Percentiles rank a stretch among this genome's conserved stretches.
phyloP scores from a whole-genome alignment of 306 rosid genomes.

The Dicorynia guianensis region DNA sequence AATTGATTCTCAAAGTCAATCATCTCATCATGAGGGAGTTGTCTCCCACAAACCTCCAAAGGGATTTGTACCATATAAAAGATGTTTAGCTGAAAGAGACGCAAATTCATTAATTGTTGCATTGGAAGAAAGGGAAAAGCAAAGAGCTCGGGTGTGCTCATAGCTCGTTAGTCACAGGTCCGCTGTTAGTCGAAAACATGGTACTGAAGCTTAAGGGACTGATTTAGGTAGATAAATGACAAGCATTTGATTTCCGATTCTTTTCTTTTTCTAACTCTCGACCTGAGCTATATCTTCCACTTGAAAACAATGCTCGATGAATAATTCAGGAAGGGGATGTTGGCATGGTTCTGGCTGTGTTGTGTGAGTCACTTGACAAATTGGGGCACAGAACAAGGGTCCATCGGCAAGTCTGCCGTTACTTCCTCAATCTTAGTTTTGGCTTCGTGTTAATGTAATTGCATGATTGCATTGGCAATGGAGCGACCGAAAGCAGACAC shows the following conservation, averaged over 20 bases:
- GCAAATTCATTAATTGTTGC: constrained; percentile 51
- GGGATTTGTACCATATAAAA: constrained; percentile 89
- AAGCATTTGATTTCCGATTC: constrained; percentile 42
- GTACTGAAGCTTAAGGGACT: constrained; percentile 28
- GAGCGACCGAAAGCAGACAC: constrained; percentile 9
- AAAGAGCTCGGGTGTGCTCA: constrained; percentile 79
- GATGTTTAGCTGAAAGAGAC: constrained; percentile 78
- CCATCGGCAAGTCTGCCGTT: constrained; percentile 5
- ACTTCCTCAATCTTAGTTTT: not conserved
- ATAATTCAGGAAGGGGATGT: constrained; percentile 35
- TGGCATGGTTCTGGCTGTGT: constrained; percentile 29
- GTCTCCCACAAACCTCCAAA: constrained; percentile 50
- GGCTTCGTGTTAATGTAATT: constrained; percentile 28
- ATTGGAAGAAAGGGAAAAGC: constrained; percentile 69
- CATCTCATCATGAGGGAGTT: constrained; percentile 27
- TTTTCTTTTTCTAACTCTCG: constrained; percentile 21
- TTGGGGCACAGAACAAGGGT: constrained; percentile 3
- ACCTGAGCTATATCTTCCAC: constrained; percentile 12
- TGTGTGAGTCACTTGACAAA: constrained; percentile 26
- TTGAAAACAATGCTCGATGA: constrained; percentile 12
- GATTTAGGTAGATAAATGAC: constrained; percentile 48
- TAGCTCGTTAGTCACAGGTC: constrained; percentile 29
- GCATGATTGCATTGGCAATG: constrained; percentile 32
- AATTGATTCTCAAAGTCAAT: constrained; percentile 49
- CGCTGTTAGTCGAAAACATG: constrained; percentile 12